Percentiles rank a stretch among this genome's conserved stretches.
Conservation (phyloP, 1,284 basidiomycete genomes). For the Trichosporon ovoides region DNA sequence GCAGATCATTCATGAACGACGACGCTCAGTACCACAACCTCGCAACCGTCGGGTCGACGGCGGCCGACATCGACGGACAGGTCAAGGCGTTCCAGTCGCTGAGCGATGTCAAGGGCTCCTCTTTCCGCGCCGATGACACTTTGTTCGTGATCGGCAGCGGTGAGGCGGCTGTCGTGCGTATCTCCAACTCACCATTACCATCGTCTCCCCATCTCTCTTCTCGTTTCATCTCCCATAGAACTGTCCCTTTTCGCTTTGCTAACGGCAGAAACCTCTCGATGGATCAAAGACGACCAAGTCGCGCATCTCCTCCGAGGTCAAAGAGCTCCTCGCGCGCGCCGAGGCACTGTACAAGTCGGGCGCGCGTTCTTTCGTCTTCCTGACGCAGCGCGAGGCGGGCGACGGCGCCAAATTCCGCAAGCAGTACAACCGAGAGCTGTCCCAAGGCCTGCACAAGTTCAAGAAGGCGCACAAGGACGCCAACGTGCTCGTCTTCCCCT, state of each 20-base stretch:
- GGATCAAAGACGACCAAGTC: neutral
- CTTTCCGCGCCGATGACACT: neutral
- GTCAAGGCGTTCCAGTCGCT: neutral
- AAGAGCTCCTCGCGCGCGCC: neutral
- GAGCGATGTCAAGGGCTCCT: neutral
- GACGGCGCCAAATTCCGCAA: neutral
- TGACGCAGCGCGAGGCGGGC: neutral
- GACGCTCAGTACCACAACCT: constrained; percentile 3
- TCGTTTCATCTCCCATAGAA: neutral
- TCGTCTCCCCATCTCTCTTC: neutral
- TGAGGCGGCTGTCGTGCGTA: neutral
- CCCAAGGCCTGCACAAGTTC: neutral
- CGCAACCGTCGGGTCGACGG: neutral
- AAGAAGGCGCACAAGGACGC: neutral
- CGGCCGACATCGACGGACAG: neutral
- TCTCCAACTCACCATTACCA: too few relatives aligned
- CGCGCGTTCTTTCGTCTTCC: neutral
- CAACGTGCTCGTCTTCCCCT: neutral
- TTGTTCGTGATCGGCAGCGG: neutral
- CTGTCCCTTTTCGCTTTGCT: neutral
- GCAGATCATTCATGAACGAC: neutral
- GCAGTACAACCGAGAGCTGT: neutral
- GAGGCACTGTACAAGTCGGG: neutral
- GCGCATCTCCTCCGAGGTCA: neutral
- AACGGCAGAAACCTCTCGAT: neutral